Evolutionary conservation across 176 grass and related monocot genomes (phyloP).

Genomic region (Pontederia paniculata): DNA sequence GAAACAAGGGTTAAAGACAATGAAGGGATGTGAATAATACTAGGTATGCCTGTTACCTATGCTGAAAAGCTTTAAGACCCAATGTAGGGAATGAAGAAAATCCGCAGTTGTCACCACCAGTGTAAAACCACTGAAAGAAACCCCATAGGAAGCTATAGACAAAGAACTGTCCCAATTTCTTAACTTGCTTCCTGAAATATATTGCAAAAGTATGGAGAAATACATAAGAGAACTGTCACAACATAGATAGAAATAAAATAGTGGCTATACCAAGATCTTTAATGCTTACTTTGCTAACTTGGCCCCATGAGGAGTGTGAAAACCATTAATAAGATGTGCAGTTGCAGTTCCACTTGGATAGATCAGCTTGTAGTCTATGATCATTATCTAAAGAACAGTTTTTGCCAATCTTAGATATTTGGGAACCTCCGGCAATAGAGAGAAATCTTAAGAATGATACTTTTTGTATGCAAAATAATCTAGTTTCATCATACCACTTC

Average conservation of each 20-base stretch:
- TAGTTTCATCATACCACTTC: background rate
- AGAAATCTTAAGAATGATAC: background rate
- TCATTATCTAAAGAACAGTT: conserved; percentile 34
- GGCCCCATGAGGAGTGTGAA: conserved; percentile 41
- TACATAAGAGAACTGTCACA: background rate
- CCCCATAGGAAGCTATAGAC: conserved; percentile 6
- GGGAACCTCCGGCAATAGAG: no score
- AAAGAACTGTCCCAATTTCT: conserved; percentile 4
- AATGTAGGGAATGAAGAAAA: conserved; percentile 10
- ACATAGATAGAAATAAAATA: background rate
- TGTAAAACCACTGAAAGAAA: conserved; percentile 16
- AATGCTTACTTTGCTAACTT: conserved; percentile 41
- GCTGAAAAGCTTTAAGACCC: conserved; percentile 11
- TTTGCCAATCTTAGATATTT: background rate
- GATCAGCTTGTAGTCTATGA: conserved; percentile 52
- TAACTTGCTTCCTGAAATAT: conserved; percentile 5
- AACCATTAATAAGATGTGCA: conserved; percentile 46
- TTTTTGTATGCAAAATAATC: background rate
- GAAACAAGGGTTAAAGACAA: no score
- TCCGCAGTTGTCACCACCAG: conserved; percentile 1
- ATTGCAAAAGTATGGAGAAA: background rate
- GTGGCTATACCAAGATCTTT: background rate
- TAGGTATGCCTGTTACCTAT: background rate
- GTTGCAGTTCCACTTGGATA: conserved; percentile 54
- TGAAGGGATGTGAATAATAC: no score